Conservation (phyloP, 306 rosid genomes). For the Bauhinia variegata region DNA sequence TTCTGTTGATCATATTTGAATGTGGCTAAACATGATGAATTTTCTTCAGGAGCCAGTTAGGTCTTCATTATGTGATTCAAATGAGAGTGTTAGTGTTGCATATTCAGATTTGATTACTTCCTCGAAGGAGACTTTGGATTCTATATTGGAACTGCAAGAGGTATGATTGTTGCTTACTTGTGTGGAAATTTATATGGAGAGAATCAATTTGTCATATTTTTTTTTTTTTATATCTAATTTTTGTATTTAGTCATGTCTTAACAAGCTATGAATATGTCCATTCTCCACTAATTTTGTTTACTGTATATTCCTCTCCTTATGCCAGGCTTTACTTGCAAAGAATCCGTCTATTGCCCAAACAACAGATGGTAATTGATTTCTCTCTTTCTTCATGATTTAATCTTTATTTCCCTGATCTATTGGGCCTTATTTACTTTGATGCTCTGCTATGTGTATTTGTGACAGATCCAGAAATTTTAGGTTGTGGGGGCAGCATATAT, state of each 20-base stretch:
- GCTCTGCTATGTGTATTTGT: too few relatives aligned
- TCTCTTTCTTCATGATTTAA: slow-evolving; percentile 13
- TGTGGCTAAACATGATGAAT: slow-evolving; percentile 25
- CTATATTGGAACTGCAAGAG: slow-evolving; percentile 81
- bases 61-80: slow-evolving; percentile 63
- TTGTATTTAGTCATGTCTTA: not conserved
- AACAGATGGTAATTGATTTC: slow-evolving; percentile 52
- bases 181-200: slow-evolving; percentile 11
- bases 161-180: slow-evolving; percentile 36
- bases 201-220: slow-evolving; percentile 3
- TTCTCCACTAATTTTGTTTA: not conserved
- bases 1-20: slow-evolving; percentile 25
- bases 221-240: slow-evolving; percentile 23
- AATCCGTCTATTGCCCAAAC: slow-evolving; percentile 63
- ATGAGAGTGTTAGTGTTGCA: slow-evolving; percentile 59
- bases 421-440: slow-evolving; percentile 1
- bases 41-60: slow-evolving; percentile 72
- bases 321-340: slow-evolving; percentile 74
- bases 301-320: slow-evolving; percentile 29
- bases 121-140: slow-evolving; percentile 72
- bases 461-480: too few relatives aligned
- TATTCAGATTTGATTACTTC: slow-evolving; percentile 68
- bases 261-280: slow-evolving; percentile 9
- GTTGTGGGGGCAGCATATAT: too few relatives aligned
- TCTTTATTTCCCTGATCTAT: slow-evolving; percentile 3